Evolutionary conservation across 75 land plant species (phyloP), one percentile per base, ranked within the genome.

Genomic region (Pinus taeda): DNA sequence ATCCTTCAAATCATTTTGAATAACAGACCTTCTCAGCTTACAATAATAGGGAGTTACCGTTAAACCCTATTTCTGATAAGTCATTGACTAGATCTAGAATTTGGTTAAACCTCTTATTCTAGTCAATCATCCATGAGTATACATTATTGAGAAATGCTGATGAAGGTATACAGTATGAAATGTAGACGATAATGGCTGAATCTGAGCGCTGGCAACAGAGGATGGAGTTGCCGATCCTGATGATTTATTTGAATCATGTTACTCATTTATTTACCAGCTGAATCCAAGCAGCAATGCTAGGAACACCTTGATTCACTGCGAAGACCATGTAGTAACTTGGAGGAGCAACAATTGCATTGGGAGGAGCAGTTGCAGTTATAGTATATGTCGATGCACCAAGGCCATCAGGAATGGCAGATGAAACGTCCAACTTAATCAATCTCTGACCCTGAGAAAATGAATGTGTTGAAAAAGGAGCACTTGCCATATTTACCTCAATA

Each of bases 241-340:
- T 39, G 21, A 20, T 69, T n/a, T 12, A 39, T 69, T n/a, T 69
- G 53, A 69, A 69, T 9, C 42, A 39, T 39, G 49, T 42, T 42
- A 49, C 42, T 39, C 6, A 5, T 49, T 49, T 11, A 49, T 49
- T 49, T 49, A 49, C 55, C 55, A 49, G 55, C 12, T 56, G 83
- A 53, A 93, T 80, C 98, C 98, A 95, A 20, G 66, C 74, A 18
- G 92, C 98, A 3, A 80, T 81, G 79, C 98, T 93, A 59, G 98
- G 98, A 59, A 95, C 86, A 6, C 95, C 96, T 62, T 85, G 88
- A 80, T 90, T 87, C 24, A 91, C 92, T 0, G 82, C 92, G 70
- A 95, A 95, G 77, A 83, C 56, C 98, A 95, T 93, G 60, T 93
- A 90, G 77, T 93, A 95, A 56, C 93, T 88, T 30, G 95, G 93